Evolutionary conservation across 83 land plant genomes (phyloP).

Genomic region (Picea abies): DNA sequence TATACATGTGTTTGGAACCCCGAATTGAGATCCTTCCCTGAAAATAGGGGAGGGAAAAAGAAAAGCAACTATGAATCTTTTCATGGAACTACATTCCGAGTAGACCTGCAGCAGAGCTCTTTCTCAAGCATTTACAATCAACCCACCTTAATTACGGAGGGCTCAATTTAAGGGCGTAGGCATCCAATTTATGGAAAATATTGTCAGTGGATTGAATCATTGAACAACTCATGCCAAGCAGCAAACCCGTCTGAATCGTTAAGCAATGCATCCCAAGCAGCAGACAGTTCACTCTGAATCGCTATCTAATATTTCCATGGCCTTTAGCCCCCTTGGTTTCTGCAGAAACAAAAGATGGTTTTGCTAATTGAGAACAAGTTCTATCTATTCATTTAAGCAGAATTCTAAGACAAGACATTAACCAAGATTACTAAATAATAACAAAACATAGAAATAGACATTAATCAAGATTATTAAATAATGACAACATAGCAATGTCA

Average conservation of each 20-base stretch:
- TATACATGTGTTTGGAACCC: slow-evolving; percentile 15
- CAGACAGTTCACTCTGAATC: slow-evolving; percentile 41
- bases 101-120: background rate
- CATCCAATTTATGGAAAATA: background rate
- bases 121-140: slow-evolving; percentile 1
- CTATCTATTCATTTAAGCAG: background rate
- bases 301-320: slow-evolving; percentile 62
- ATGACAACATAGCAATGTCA: background rate
- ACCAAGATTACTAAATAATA: background rate
- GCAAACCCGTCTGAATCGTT: background rate
- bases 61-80: background rate
- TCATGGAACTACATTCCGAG: background rate
- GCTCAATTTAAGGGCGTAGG: background rate
- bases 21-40: slow-evolving; percentile 7
- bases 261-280: background rate
- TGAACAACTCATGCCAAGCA: slow-evolving; percentile 1
- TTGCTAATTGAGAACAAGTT: background rate
- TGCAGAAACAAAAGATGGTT: slow-evolving; percentile 26
- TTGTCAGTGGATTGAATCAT: background rate
- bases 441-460: background rate
- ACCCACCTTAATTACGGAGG: background rate
- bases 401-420: background rate
- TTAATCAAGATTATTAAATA: background rate
- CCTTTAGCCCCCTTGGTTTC: slow-evolving; percentile 67
- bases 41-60: background rate